These are phyloP conservation scores for Thielaviopsis musarum DNA, from an alignment of 2,329 filamentous ascomycete genomes.

Conservation along the genomic window DNA sequence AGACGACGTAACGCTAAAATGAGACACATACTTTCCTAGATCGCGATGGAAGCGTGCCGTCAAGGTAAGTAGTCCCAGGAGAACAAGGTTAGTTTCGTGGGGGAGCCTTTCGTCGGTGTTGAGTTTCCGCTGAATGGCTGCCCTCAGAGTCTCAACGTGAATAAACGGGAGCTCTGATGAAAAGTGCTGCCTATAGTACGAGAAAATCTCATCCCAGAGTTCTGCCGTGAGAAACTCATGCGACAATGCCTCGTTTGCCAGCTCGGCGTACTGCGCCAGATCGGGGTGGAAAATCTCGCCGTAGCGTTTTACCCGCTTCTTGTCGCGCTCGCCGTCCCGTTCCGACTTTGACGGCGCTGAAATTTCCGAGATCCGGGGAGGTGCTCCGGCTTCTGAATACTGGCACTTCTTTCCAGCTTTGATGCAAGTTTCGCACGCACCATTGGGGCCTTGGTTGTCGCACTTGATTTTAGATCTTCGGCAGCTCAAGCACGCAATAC, in stretches of 20 bases:
- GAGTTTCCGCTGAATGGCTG: background rate
- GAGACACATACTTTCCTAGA: conserved; percentile 36
- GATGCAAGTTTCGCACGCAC: conserved; percentile 58
- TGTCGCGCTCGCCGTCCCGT: conserved; percentile 28
- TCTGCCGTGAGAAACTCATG: conserved; percentile 43
- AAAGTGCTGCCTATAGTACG: conserved; percentile 55
- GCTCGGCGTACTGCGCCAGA: conserved; percentile 20
- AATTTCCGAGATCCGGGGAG: conserved; percentile 26
- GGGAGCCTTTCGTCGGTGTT: conserved; percentile 20
- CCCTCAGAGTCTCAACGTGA: conserved; percentile 45
- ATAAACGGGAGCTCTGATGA: conserved; percentile 57
- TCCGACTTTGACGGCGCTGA: conserved; percentile 23
- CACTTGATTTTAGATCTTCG: conserved; percentile 76
- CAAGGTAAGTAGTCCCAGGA: conserved; percentile 50
- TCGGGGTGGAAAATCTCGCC: conserved; percentile 26
- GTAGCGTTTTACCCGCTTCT: conserved; percentile 30
- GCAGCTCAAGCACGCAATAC: conserved; percentile 62
- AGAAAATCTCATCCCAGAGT: conserved; percentile 52
- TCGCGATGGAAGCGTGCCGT: conserved; percentile 51
- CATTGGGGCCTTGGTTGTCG: conserved; percentile 57
- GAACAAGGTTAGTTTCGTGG: conserved; percentile 37
- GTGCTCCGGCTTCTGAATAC: conserved; percentile 36
- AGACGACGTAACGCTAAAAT: conserved; percentile 21
- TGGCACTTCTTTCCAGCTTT: conserved; percentile 55
- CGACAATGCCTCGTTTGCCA: conserved; percentile 43